These are phyloP conservation scores for Ophiostoma sp. DNA, from an alignment of 2,329 filamentous ascomycete genomes.

Conservation along the genomic window DNA sequence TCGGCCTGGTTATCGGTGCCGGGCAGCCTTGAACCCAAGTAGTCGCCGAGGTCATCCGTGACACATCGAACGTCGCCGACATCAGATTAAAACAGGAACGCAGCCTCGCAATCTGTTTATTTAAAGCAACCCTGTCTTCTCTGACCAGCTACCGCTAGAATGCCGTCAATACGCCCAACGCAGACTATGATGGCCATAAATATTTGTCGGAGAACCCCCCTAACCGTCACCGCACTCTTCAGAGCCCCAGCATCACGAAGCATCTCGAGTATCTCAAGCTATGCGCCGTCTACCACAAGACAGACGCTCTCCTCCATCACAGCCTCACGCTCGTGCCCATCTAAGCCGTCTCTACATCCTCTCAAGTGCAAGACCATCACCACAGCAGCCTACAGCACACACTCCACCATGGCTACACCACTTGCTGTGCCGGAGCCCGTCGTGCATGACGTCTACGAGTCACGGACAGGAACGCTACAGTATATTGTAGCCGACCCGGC, in stretches of 20 bases:
- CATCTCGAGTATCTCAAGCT: not conserved
- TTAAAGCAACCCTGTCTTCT: not conserved
- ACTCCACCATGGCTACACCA: not conserved
- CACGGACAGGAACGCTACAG: slow-evolving; percentile 51
- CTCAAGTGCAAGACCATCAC: not conserved
- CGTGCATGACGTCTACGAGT: slow-evolving; percentile 39
- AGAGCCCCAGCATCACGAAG: not conserved
- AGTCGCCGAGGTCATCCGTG: slow-evolving; percentile 3
- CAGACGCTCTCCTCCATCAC: not conserved
- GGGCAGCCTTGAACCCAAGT: not conserved
- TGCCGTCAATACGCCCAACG: not conserved
- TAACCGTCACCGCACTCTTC: not conserved
- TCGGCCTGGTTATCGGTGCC: slow-evolving; percentile 14
- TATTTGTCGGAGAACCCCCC: not conserved
- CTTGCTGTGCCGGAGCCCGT: slow-evolving; percentile 31
- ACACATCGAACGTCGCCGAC: slow-evolving; percentile 10
- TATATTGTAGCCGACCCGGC: slow-evolving; percentile 53
- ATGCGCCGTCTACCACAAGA: not conserved
- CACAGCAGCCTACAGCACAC: not conserved
- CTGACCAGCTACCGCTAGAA: not conserved
- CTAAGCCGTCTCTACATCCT: not conserved
- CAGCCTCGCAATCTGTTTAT: not conserved
- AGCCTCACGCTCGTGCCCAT: not conserved
- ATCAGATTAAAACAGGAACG: not conserved
- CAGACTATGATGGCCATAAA: not conserved